Evolutionary conservation across 192 early-diverging fungal species (phyloP).

Genomic region (Ramicandelaber brevisporus): DNA sequence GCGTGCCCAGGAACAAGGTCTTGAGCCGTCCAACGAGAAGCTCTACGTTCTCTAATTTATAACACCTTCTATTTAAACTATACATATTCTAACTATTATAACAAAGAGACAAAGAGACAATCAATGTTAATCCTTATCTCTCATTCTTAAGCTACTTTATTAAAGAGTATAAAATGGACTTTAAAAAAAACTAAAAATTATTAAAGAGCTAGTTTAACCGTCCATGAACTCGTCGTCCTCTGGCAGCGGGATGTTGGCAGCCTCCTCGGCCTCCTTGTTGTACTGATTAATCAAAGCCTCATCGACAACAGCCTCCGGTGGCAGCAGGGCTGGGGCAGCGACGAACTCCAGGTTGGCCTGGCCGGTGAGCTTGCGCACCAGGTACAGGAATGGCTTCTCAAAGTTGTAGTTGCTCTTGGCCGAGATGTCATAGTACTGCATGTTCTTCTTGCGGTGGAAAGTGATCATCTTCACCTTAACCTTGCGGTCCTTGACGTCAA

Average conservation of each 20-base stretch:
- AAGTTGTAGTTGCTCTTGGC: slow-evolving; percentile 99
- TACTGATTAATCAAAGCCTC: slow-evolving; percentile 44
- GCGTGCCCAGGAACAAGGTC: no score
- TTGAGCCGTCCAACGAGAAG: no score
- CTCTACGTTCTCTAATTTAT: no score
- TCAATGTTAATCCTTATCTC: no score
- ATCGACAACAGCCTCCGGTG: slow-evolving; percentile 84
- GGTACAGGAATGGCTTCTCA: slow-evolving; percentile 99
- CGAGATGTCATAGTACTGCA: slow-evolving; percentile 99
- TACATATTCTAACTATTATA: no score
- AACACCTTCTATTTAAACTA: no score
- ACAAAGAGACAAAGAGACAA: background rate
- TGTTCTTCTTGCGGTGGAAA: slow-evolving; percentile 99
- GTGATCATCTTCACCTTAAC: slow-evolving; percentile 99
- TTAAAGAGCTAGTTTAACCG: slow-evolving; percentile 8
- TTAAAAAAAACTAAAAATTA: background rate
- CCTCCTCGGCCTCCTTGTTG: slow-evolving; percentile 48
- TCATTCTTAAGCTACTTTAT: no score
- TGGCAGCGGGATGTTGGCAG: slow-evolving; percentile 70
- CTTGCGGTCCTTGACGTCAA: slow-evolving; percentile 99
- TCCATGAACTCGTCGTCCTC: slow-evolving; percentile 49
- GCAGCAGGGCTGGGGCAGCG: slow-evolving; percentile 86
- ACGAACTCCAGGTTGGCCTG: slow-evolving; percentile 90
- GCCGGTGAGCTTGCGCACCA: slow-evolving; percentile 89
- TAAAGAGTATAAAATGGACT: background rate